Percentiles rank a stretch among this genome's conserved stretches.
These are phyloP conservation scores for Aureobasidium melanogenum DNA, from an alignment of 2,329 filamentous ascomycete genomes.

Conservation along the genomic window DNA sequence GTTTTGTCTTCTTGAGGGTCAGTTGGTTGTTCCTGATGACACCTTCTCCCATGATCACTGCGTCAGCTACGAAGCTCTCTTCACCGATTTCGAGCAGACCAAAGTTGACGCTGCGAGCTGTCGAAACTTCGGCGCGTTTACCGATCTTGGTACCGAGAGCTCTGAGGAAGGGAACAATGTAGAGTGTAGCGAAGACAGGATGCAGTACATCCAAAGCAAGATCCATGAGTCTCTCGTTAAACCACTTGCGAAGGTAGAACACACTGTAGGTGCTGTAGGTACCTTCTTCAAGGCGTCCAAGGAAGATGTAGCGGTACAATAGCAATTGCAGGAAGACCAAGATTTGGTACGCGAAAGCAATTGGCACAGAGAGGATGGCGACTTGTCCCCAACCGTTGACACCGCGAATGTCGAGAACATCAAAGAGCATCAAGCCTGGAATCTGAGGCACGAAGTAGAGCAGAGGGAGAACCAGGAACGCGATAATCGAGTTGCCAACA, in stretches of 20 bases:
- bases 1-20: not conserved
- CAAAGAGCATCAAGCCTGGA: not conserved
- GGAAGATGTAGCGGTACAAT: not conserved
- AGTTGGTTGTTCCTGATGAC: not conserved
- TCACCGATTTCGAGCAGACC: not conserved
- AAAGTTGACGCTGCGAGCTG: not conserved
- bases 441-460: not conserved
- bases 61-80: not conserved
- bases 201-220: not conserved
- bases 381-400: not conserved
- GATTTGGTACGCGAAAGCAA: not conserved
- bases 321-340: not conserved
- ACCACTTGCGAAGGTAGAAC: not conserved
- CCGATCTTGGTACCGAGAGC: not conserved
- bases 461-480: not conserved
- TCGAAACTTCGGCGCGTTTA: not conserved
- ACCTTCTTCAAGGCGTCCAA: not conserved
- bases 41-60: not conserved
- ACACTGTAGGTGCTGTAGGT: not conserved
- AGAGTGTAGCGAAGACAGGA: not conserved
- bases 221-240: not conserved
- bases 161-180: not conserved
- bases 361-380: not conserved
- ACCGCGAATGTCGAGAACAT: not conserved
- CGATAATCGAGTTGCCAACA: not conserved